phyloP scores from a whole-genome alignment of 306 rosid genomes.

The Purshia tridentata region DNA sequence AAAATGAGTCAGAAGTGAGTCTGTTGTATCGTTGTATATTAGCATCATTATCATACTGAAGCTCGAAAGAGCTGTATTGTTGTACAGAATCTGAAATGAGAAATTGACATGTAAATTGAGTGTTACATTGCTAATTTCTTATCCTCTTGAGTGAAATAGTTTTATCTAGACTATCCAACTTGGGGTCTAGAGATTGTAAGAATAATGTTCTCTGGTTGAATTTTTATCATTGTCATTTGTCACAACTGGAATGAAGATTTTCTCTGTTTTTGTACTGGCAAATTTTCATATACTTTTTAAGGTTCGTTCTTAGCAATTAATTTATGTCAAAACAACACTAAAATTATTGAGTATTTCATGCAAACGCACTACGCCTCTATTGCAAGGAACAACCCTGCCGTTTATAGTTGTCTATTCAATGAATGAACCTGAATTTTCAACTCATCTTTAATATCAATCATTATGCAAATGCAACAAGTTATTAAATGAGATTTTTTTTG shows the following conservation, averaged over 20 bases:
- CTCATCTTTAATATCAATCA: background rate
- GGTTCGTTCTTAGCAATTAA: background rate
- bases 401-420: too few species aligned
- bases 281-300: background rate
- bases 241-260: background rate
- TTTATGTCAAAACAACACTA: background rate
- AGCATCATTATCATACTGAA: conserved; percentile 31
- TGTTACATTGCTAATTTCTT: conserved; percentile 20
- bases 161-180: conserved; percentile 25
- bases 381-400: too few species aligned
- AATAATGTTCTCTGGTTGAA: conserved; percentile 38
- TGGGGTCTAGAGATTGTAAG: conserved; percentile 29
- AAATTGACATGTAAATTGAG: conserved; percentile 34
- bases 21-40: conserved; percentile 49
- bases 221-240: background rate
- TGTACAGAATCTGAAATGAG: conserved; percentile 50
- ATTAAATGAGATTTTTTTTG: background rate
- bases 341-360: background rate
- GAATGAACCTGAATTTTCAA: background rate
- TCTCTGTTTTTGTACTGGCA: too few species aligned
- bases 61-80: conserved; percentile 28
- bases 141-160: conserved; percentile 15
- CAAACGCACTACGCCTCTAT: background rate
- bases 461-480: background rate
- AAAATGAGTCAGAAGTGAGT: conserved; percentile 26